A percentile compares a stretch with the other conserved stretches of the same genome.
phyloP scores from a whole-genome alignment of 495 filamentous ascomycete species.

The Endocarpon pusillum region DNA sequence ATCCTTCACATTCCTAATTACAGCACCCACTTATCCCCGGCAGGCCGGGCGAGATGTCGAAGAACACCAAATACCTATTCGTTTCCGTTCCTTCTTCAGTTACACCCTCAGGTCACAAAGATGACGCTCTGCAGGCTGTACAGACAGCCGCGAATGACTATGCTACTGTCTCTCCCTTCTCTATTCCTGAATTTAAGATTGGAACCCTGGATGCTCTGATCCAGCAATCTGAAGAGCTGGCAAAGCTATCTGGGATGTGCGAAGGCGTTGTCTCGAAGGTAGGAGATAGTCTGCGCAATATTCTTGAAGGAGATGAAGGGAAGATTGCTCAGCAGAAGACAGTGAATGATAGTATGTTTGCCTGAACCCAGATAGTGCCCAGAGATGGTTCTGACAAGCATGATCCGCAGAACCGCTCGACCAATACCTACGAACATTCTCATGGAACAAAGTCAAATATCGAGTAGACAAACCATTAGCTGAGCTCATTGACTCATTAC shows the following conservation, averaged over 20 bases:
- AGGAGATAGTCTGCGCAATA: slow-evolving; percentile 60
- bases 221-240: slow-evolving; percentile 86
- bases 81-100: slow-evolving; percentile 64
- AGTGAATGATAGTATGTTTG: slow-evolving; percentile 77
- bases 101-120: slow-evolving; percentile 48
- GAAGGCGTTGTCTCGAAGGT: slow-evolving; percentile 77
- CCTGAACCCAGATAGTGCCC: background rate
- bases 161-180: slow-evolving; percentile 59
- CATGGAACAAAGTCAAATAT: slow-evolving; percentile 96
- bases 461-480: slow-evolving; percentile 74
- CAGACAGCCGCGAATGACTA: slow-evolving; percentile 58
- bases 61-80: slow-evolving; percentile 45
- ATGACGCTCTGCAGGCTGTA: slow-evolving; percentile 65
- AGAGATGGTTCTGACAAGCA: slow-evolving; percentile 2
- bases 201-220: slow-evolving; percentile 92
- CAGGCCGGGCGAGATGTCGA: no score
- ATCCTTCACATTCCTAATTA: no score
- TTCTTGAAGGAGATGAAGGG: slow-evolving; percentile 68
- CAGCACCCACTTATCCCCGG: no score
- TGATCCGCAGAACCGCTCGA: slow-evolving; percentile 61
- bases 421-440: slow-evolving; percentile 74
- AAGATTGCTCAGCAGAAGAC: slow-evolving; percentile 76
- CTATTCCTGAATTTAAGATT: slow-evolving; percentile 90
- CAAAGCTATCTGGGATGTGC: slow-evolving; percentile 67
- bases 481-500: slow-evolving; percentile 69